These are phyloP conservation scores for Termitomyces sp. DNA, from an alignment of 768 basidiomycete genomes.

Conservation along the genomic window DNA sequence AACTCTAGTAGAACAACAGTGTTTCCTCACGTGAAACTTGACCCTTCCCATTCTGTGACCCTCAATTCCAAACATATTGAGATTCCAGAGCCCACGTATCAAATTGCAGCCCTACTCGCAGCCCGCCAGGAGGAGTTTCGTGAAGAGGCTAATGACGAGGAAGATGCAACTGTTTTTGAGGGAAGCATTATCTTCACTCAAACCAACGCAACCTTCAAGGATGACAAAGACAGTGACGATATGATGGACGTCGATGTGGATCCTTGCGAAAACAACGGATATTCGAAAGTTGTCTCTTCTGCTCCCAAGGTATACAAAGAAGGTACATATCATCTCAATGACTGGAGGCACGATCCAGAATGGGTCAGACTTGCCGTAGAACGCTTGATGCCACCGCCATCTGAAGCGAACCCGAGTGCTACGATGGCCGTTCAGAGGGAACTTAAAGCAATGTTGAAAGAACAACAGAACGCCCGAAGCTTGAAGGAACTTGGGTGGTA, in stretches of 20 bases:
- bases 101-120: slow-evolving; percentile 45
- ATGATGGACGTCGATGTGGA: slow-evolving; percentile 38
- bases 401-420: slow-evolving; percentile 49
- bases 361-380: slow-evolving; percentile 44
- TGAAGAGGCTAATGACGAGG: slow-evolving; percentile 45
- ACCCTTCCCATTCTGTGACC: slow-evolving; percentile 24
- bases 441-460: slow-evolving; percentile 55
- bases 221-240: slow-evolving; percentile 39
- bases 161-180: slow-evolving; percentile 32
- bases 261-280: slow-evolving; percentile 28
- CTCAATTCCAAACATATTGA: slow-evolving; percentile 27
- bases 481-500: slow-evolving; percentile 67
- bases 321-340: slow-evolving; percentile 25
- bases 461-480: slow-evolving; percentile 45
- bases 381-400: slow-evolving; percentile 58
- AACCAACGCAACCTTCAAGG: slow-evolving; percentile 11
- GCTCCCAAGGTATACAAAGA: slow-evolving; percentile 16
- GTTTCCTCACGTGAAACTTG: slow-evolving; percentile 44
- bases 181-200: slow-evolving; percentile 11
- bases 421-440: slow-evolving; percentile 60
- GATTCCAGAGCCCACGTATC: slow-evolving; percentile 57
- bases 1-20: slow-evolving; percentile 8
- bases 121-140: slow-evolving; percentile 35
- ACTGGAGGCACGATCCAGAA: slow-evolving; percentile 52
- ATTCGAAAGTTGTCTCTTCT: slow-evolving; percentile 13